A percentile compares a stretch with the other conserved stretches of the same genome.
Evolutionary conservation across 2,329 filamentous ascomycete genomes (phyloP).

Genomic region (Calonectria pteridis): DNA sequence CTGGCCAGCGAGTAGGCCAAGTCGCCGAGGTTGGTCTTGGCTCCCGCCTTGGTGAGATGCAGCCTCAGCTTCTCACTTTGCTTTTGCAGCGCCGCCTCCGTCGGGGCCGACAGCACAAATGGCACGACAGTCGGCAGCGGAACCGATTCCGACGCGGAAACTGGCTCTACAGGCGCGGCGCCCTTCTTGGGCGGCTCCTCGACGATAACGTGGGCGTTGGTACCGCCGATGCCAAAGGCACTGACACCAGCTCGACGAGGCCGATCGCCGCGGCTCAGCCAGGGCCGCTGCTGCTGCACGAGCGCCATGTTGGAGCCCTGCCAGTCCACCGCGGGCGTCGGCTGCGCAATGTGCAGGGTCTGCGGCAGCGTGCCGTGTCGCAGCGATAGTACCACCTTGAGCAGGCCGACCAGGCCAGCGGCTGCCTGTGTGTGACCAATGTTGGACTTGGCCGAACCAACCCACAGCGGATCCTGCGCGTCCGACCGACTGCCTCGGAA

Average conservation of each 20-base stretch:
- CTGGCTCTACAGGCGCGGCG: background rate
- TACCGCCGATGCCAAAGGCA: background rate
- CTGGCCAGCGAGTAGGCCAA: background rate
- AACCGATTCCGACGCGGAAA: background rate
- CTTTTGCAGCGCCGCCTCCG: background rate
- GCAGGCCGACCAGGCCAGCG: background rate
- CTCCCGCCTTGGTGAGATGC: background rate
- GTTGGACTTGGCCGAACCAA: background rate
- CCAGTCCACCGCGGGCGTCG: background rate
- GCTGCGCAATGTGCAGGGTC: background rate
- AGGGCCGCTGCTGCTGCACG: background rate
- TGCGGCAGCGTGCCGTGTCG: background rate
- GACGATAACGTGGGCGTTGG: background rate
- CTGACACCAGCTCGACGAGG: background rate
- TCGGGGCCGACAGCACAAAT: background rate
- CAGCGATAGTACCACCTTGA: background rate
- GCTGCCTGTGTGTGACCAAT: background rate
- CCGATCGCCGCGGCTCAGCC: background rate
- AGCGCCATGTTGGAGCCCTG: background rate
- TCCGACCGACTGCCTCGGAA: background rate
- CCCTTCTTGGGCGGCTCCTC: background rate
- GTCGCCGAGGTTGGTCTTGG: background rate
- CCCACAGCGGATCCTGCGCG: background rate
- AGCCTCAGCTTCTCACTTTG: background rate
- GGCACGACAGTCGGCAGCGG: background rate